Conservation (phyloP, 371 early-diverging fungal genomes). For the Mortierella sp. region DNA sequence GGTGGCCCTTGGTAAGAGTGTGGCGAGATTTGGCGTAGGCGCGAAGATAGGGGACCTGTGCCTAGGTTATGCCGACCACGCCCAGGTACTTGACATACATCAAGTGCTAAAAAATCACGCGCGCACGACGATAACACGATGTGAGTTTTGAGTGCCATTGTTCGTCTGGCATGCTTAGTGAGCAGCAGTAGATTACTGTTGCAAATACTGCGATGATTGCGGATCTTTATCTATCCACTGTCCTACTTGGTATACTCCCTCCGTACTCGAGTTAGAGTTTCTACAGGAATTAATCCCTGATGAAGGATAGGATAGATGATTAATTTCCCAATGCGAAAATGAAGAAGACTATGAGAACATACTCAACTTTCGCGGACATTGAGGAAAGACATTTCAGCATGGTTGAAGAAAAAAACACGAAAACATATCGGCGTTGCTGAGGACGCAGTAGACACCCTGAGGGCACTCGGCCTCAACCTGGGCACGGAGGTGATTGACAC, state of each 20-base stretch:
- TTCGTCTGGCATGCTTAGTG: no score
- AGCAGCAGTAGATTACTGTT: no score
- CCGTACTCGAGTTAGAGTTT: not conserved
- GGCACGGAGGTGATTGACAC: slow-evolving; percentile 46
- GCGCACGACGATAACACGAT: no score
- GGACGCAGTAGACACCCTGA: slow-evolving; percentile 52
- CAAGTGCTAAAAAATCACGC: slow-evolving; percentile 43
- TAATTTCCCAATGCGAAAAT: no score
- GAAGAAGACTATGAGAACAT: not conserved
- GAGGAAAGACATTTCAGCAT: no score
- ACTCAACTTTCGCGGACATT: no score
- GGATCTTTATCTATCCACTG: no score
- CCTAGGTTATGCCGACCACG: slow-evolving; percentile 56
- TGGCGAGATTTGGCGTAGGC: slow-evolving; percentile 50
- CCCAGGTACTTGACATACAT: slow-evolving; percentile 64
- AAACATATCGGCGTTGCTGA: slow-evolving; percentile 54
- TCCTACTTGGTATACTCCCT: slow-evolving; percentile 48
- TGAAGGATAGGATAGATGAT: no score
- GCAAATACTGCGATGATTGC: no score
- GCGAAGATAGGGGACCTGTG: slow-evolving; percentile 52
- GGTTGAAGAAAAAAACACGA: no score
- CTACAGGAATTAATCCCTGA: no score
- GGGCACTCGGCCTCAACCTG: slow-evolving; percentile 54
- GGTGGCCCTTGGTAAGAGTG: slow-evolving; percentile 39
- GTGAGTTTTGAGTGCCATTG: no score